Evolutionary conservation across 2,329 filamentous ascomycete genomes (phyloP), one percentile per base, ranked within the genome.

Genomic region (Didymosphaeria variabile): DNA sequence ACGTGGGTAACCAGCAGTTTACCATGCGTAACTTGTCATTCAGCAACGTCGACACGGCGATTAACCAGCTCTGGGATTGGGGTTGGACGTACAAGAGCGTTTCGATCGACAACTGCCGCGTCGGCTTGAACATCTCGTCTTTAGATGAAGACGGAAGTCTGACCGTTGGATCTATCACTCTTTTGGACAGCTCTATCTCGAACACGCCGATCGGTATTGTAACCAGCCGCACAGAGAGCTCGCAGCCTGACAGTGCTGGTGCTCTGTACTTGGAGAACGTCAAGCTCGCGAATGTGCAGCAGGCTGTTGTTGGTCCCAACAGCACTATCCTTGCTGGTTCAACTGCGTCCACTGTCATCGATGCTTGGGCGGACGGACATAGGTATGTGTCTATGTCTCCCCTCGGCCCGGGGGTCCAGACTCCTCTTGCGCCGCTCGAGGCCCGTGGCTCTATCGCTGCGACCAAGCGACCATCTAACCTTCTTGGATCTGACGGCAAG

Each of bases 41-140:
- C 70, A 80, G 82, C 44, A 78, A 82, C 46, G 80, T 80, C 19
- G 76, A 79, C 0, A 87, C 84, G 0, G 85, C 83, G 2, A 86
- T 89, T 50, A 81, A 83, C 26, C 82, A 87, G 64, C 76, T 85
- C 10, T 89, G 86, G 86, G 79, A 86, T 61, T 89, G 87, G 87
- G 84, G 84, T 0, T 89, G 82, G 83, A 85, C 82, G 0, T 86
- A 84, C 60, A 80, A 83, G 61, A 79, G 79, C 5, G 71, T 88
- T 42, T 79, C 62, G 1, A 80, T 88, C 65, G 81, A 81, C 55
- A 85, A 86, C 68, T 87, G 85, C 67, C 71, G 74, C 2, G 79
- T 83, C 38, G 86, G 83, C 5, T 70, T 89, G 5, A 82, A 85
- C 52, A 84, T 88, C 67, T 70, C 72, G 23, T 66, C 69, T 26